Conservation (phyloP, 768 basidiomycete species). For the Lactarius hatsudake region DNA sequence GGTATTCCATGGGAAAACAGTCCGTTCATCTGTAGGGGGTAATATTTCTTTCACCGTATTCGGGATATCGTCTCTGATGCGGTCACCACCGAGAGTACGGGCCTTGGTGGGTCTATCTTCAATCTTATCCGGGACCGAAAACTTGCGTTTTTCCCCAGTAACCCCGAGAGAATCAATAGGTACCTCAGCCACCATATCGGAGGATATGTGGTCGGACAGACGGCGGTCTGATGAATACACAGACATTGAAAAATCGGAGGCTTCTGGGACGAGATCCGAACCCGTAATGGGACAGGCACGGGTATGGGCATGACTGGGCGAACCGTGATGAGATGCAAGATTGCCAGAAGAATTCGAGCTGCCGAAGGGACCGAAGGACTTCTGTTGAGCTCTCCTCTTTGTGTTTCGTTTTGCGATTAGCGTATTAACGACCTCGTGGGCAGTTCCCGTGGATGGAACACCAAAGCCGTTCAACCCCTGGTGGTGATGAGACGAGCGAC, state of each 20-base stretch:
- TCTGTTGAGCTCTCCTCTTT: slow-evolving; percentile 50
- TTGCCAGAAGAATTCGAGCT: slow-evolving; percentile 26
- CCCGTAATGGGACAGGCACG: neutral
- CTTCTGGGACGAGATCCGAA: slow-evolving; percentile 5
- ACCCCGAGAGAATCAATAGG: slow-evolving; percentile 41
- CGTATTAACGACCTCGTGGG: slow-evolving; percentile 52
- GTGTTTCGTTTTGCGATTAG: slow-evolving; percentile 69
- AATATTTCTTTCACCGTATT: slow-evolving; percentile 51
- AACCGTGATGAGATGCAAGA: slow-evolving; percentile 8
- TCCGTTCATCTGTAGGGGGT: neutral
- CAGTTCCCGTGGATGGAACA: slow-evolving; percentile 34
- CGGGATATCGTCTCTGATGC: slow-evolving; percentile 46
- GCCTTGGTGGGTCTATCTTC: slow-evolving; percentile 40
- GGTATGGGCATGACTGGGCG: slow-evolving; percentile 1
- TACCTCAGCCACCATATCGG: slow-evolving; percentile 57
- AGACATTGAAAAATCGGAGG: neutral
- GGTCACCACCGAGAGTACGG: slow-evolving; percentile 70
- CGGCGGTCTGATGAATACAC: slow-evolving; percentile 32
- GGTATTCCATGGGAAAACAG: neutral
- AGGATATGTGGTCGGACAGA: neutral
- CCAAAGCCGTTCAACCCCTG: slow-evolving; percentile 45
- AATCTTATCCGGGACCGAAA: slow-evolving; percentile 40
- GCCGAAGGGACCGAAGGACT: slow-evolving; percentile 35
- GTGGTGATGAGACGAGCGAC: slow-evolving; percentile 33
- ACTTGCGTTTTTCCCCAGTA: slow-evolving; percentile 51